Evolutionary conservation across 116 monocot genomes (phyloP), one percentile per base, ranked within the genome.

Genomic region (Posidonia oceanica): DNA sequence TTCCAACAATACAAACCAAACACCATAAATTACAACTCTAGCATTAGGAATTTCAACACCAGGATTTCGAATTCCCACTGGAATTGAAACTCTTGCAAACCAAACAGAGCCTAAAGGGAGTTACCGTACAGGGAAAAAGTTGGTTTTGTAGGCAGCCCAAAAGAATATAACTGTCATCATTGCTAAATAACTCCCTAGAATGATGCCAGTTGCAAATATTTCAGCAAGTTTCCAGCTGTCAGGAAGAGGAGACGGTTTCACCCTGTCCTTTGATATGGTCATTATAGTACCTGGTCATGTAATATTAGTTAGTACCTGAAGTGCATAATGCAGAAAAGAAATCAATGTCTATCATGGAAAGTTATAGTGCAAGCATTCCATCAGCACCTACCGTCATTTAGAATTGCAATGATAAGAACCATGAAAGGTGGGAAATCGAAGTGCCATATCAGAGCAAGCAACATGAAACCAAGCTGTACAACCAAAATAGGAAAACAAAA

Each of bases 101-200:
- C 29, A 29, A 29, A 29, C 29, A 0, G 29, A 29, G 29, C 0
- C 29, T 13, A 60, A 39, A 56, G 4, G 41, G n/a, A 53, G 52
- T 44, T 4, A 69, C 0, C 63, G 29, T 69, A 98, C 98, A 69
- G 93, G 90, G 76, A 98, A 98, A 77, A 98, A 98, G 57, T 98
- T 72, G 37, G 98, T 93, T 61, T 98, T 88, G 77, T 90, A 93
- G 36, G 98, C 93, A 55, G 88, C 93, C 98, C 98, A 98, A 63
- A 98, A 98, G 87, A 98, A 98, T 75, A 98, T 93, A 39, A 98
- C 98, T 10, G 98, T 98, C 98, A 98, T 98, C 90, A 98, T 74
- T 3, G 98, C 98, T 71, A 98, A 81, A 71, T 98, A 98, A 61
- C 79, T 76, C 69, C 98, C 98, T 40, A 98, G 90, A 23, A 98